Evolutionary conservation across 441 rosid species (phyloP).

Genomic region (Populus hybrid): DNA sequence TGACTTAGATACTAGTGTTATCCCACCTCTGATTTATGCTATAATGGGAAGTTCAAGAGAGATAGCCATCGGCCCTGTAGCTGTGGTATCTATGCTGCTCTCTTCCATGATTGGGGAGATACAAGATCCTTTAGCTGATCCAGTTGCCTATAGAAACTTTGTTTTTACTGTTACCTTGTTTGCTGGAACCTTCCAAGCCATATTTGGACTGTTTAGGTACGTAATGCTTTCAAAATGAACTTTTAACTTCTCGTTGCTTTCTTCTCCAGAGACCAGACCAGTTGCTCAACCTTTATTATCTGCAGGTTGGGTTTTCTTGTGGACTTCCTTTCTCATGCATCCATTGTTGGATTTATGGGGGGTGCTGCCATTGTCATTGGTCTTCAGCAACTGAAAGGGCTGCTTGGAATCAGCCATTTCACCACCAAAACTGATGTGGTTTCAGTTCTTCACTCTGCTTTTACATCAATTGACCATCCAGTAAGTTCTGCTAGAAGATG

Average conservation of each 20-base stretch:
- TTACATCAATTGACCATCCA: conserved; percentile 51
- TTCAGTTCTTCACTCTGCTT: conserved; percentile 70
- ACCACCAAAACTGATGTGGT: conserved; percentile 69
- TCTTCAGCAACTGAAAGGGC: conserved; percentile 83
- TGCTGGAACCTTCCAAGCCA: conserved; percentile 68
- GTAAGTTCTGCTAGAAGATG: conserved; percentile 27
- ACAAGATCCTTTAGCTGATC: conserved; percentile 60
- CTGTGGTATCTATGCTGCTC: conserved; percentile 78
- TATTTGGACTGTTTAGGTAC: conserved; percentile 73
- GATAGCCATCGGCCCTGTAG: conserved; percentile 88
- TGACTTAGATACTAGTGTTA: conserved; percentile 69
- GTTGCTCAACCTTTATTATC: background rate
- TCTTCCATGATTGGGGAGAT: conserved; percentile 54
- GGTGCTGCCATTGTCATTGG: conserved; percentile 90
- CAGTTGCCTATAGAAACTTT: conserved; percentile 53
- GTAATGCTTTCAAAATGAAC: background rate
- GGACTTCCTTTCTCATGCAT: conserved; percentile 91
- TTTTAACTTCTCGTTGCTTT: background rate
- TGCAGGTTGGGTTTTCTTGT: conserved; percentile 83
- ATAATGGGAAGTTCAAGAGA: conserved; percentile 93
- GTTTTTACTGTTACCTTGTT: conserved; percentile 77
- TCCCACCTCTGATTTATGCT: conserved; percentile 83
- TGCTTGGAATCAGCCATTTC: conserved; percentile 71
- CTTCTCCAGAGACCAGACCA: background rate
- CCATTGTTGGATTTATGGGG: conserved; percentile 85